phyloP scores from a whole-genome alignment of 176 grass and related monocot species.

The Juncus inflexus region DNA sequence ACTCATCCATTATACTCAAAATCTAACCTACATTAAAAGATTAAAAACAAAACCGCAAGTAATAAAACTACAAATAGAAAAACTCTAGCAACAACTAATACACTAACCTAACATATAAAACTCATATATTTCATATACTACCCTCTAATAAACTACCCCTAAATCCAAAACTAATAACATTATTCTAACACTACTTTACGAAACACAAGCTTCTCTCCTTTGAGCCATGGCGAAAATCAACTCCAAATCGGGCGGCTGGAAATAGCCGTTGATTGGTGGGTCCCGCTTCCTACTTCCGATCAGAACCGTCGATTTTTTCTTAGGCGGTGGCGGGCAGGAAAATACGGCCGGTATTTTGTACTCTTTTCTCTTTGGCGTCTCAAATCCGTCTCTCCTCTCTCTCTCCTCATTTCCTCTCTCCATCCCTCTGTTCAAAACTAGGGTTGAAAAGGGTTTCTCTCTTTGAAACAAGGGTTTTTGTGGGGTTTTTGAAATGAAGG shows the following conservation, averaged over 20 bases:
- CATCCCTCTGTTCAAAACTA: constrained; percentile 1
- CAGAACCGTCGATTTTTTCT: constrained; percentile 36
- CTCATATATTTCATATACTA: no score
- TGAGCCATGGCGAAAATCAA: constrained; percentile 15
- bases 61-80: no score
- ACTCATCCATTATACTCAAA: no score
- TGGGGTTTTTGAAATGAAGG: no score
- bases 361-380: constrained; percentile 58
- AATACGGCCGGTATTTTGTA: constrained; percentile 54
- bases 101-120: no score
- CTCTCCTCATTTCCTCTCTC: constrained; percentile 7
- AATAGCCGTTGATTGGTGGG: constrained; percentile 29
- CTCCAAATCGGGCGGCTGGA: constrained; percentile 29
- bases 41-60: no score
- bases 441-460: not conserved
- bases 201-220: constrained; percentile 28
- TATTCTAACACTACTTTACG: no score
- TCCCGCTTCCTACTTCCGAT: constrained; percentile 12
- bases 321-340: constrained; percentile 47
- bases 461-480: no score
- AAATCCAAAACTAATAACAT: no score
- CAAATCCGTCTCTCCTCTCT: constrained; percentile 39
- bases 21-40: no score
- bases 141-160: no score
- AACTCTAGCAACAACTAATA: no score